Percentiles rank a stretch among this genome's conserved stretches.
phyloP scores from a whole-genome alignment of 2,329 filamentous ascomycete genomes.

The Diaporthe destruens region DNA sequence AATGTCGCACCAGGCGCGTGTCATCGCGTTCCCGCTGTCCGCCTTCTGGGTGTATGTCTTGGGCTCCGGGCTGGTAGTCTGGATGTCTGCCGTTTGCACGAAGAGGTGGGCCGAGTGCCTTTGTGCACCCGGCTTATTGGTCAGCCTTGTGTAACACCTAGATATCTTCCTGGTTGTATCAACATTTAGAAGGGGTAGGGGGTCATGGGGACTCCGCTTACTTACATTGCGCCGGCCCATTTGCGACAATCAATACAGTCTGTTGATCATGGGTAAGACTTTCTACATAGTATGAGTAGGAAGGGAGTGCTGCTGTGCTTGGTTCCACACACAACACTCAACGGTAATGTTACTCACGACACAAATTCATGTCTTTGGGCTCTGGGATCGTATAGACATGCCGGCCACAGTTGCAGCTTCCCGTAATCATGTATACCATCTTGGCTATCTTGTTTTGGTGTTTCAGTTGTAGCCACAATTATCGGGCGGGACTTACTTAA shows the following conservation, averaged over 20 bases:
- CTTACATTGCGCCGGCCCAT: conserved; percentile 19
- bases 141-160: not conserved
- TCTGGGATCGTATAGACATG: conserved; percentile 7
- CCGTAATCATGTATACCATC: not conserved
- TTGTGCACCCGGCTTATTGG: not conserved
- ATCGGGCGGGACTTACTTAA: not conserved
- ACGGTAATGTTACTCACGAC: not conserved
- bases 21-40: conserved; percentile 17
- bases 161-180: too few relatives aligned
- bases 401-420: conserved; percentile 7
- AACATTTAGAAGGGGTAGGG: too few relatives aligned
- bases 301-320: too few relatives aligned
- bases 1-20: conserved; percentile 13
- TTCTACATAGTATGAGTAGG: too few relatives aligned
- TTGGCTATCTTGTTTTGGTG: not conserved
- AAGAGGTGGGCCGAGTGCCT: conserved; percentile 25
- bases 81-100: conserved; percentile 4
- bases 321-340: not conserved
- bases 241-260: conserved; percentile 13
- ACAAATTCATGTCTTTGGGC: conserved; percentile 13
- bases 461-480: not conserved
- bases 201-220: not conserved
- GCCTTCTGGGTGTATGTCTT: conserved; percentile 8
- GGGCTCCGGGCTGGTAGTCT: conserved; percentile 7
- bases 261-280: not conserved